Evolutionary conservation across 768 basidiomycete species (phyloP).

Genomic region (Tylopilus balloui): DNA sequence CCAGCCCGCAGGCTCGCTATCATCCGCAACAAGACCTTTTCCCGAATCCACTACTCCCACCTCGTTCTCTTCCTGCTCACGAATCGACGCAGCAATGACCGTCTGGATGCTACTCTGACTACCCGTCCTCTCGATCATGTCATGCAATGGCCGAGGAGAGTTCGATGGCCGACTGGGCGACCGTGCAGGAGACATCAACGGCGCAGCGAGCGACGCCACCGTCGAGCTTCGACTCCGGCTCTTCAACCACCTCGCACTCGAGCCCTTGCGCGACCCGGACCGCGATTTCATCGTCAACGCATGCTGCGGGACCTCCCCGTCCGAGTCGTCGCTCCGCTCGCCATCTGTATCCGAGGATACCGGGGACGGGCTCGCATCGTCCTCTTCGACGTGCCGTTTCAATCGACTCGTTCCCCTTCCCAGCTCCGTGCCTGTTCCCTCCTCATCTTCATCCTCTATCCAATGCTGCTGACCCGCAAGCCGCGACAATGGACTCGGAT

Average conservation of each 20-base stretch:
- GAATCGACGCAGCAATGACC: conserved; percentile 53
- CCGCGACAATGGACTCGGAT: conserved; percentile 66
- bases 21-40: conserved; percentile 24
- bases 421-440: no score
- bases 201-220: conserved; percentile 48
- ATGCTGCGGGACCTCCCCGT: conserved; percentile 2
- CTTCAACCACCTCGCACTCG: conserved; percentile 21
- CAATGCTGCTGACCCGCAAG: conserved; percentile 51
- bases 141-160: conserved; percentile 15
- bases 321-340: conserved; percentile 34
- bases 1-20: conserved; percentile 25
- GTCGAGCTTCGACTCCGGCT: conserved; percentile 63
- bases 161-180: conserved; percentile 8
- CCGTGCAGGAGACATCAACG: conserved; percentile 13
- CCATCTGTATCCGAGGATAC: conserved; percentile 63
- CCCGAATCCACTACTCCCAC: conserved; percentile 13
- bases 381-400: conserved; percentile 39
- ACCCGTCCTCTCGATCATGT: conserved; percentile 39
- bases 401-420: not conserved
- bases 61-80: conserved; percentile 34
- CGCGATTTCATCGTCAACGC: conserved; percentile 11
- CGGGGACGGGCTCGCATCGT: conserved; percentile 50
- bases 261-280: conserved; percentile 30
- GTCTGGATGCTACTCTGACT: conserved; percentile 71
- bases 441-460: conserved; percentile 47